Base-by-base conservation (phyloP, 2,329 filamentous ascomycete species). In the Cephalotrichum gorgonifer region DNA sequence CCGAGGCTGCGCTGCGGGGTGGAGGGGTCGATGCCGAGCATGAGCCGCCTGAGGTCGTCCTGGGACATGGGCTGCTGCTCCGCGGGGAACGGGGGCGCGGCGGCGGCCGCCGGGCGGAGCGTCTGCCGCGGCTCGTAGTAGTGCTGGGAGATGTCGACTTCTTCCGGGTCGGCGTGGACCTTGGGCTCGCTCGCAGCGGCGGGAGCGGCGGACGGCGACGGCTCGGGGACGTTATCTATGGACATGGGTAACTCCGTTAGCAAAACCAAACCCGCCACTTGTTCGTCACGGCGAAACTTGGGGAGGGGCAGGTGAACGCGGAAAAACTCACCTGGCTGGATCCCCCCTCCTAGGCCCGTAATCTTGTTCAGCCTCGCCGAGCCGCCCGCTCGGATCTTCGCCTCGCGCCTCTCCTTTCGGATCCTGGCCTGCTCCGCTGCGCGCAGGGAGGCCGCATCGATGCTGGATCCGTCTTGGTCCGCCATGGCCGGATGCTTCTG, bases 121-220 rank as follows among this genome's bases (percentile, higher is more conserved):
- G 53, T 57, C 14, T 56, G 52, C 7, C 47, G 45, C 1, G 81
- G 82, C 30, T 74, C 65, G 64, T 85, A 86, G 64, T 75, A 83
- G 66, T 86, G 84, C 54, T 83, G 67, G n/a, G 84, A 86, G 56
- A 91, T 88, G 62, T 90, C 86, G 54, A 88, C 76, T 63, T 89
- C 86, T 5, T 82, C 85, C 6, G 86, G 86, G 57, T 87, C 83
- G 50, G 73, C 79, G 26, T 63, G 61, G 22, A 63, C 54, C 26
- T 59, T 47, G 7, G 60, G 39, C 35, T 58, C 45, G 38, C 66
- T 56, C 15, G 39, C 15, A 33, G 9, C 14, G 15, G 62, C 60
- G n/a, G 64, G 56, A 26, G 65, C 55, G 22, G 61, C 55, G 35
- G 62, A 54, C 11, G 63, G 50, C 39, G 59, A 56, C 25, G 62